Evolutionary conservation across 2,329 filamentous ascomycete genomes (phyloP).

Genomic region (Coleophoma eucalyptorum): DNA sequence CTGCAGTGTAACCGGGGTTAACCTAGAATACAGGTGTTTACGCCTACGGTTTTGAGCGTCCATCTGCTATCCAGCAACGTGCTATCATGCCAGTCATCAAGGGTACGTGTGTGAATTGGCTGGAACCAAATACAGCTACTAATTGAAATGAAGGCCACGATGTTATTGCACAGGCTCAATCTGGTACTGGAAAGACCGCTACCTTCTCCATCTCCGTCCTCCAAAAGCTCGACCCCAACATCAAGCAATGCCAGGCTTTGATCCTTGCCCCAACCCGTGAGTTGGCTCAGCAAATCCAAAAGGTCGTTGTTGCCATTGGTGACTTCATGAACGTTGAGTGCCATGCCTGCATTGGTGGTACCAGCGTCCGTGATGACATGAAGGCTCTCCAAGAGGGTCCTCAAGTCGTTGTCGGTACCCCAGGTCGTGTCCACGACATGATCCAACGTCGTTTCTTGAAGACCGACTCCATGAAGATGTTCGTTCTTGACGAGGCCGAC

Average conservation of each 20-base stretch:
- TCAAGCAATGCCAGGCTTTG: slow-evolving; percentile 97
- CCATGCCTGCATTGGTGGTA: slow-evolving; percentile 99
- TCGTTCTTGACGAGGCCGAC: slow-evolving; percentile 98
- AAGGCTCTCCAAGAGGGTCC: slow-evolving; percentile 94
- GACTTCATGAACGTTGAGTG: slow-evolving; percentile 99
- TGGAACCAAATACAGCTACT: slow-evolving; percentile 9
- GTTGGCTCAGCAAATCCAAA: slow-evolving; percentile 98
- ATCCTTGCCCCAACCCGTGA: slow-evolving; percentile 98
- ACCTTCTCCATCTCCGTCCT: slow-evolving; percentile 99
- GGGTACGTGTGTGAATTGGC: slow-evolving; percentile 54
- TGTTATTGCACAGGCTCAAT: slow-evolving; percentile 99
- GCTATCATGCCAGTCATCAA: slow-evolving; percentile 99
- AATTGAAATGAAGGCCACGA: slow-evolving; percentile 67
- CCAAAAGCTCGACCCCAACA: slow-evolving; percentile 92
- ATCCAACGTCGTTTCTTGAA: slow-evolving; percentile 96
- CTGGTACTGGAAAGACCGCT: slow-evolving; percentile 98
- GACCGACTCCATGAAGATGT: slow-evolving; percentile 99
- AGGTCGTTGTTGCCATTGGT: slow-evolving; percentile 96
- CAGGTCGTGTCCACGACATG: slow-evolving; percentile 99
- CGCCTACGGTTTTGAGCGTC: slow-evolving; percentile 99
- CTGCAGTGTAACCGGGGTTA: slow-evolving; percentile 10
- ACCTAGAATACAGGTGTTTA: slow-evolving; percentile 64
- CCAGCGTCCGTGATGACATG: slow-evolving; percentile 97
- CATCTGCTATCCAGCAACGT: slow-evolving; percentile 99
- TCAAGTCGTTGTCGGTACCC: slow-evolving; percentile 96